phyloP scores from a whole-genome alignment of 2,329 filamentous ascomycete genomes.

The Fusarium pseudograminearum region DNA sequence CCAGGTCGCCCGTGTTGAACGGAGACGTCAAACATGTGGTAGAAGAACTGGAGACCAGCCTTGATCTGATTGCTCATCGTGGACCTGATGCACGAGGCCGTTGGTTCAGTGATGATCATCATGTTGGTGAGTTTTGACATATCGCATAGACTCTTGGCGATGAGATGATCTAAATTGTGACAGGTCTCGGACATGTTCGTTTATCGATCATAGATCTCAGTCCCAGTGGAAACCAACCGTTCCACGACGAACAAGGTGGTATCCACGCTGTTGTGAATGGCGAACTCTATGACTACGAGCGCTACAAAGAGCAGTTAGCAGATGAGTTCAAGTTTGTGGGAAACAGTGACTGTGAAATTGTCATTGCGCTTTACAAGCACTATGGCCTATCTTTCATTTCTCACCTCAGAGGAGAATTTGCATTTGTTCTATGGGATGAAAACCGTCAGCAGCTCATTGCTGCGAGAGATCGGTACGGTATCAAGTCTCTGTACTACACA shows the following conservation, averaged over 20 bases:
- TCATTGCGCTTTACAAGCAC: slow-evolving; percentile 9
- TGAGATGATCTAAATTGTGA: background rate
- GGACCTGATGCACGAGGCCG: slow-evolving; percentile 8
- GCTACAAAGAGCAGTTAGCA: background rate
- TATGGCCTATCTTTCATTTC: slow-evolving; percentile 7
- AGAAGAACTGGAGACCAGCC: background rate
- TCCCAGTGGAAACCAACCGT: slow-evolving; percentile 1
- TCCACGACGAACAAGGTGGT: background rate
- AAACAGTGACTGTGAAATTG: slow-evolving; percentile 12
- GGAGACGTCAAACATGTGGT: background rate
- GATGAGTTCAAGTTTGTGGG: slow-evolving; percentile 5
- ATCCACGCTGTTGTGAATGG: slow-evolving; percentile 6
- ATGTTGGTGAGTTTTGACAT: slow-evolving; percentile 5
- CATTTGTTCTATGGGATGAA: slow-evolving; percentile 3
- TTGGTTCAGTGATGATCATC: slow-evolving; percentile 1
- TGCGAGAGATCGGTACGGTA: slow-evolving; percentile 4
- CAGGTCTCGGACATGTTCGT: slow-evolving; percentile 11
- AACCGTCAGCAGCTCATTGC: slow-evolving; percentile 3
- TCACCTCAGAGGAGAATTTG: slow-evolving; percentile 1
- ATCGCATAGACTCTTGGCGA: too few species aligned
- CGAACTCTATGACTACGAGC: slow-evolving; percentile 4
- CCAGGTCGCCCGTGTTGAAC: background rate
- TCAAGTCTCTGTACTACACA: slow-evolving; percentile 8
- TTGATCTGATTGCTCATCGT: slow-evolving; percentile 10
- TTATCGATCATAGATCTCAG: slow-evolving; percentile 10